Evolutionary conservation across 257 asterid genomes (phyloP), one percentile per base, ranked within the genome.

Genomic region (Lavandula angustifolia): DNA sequence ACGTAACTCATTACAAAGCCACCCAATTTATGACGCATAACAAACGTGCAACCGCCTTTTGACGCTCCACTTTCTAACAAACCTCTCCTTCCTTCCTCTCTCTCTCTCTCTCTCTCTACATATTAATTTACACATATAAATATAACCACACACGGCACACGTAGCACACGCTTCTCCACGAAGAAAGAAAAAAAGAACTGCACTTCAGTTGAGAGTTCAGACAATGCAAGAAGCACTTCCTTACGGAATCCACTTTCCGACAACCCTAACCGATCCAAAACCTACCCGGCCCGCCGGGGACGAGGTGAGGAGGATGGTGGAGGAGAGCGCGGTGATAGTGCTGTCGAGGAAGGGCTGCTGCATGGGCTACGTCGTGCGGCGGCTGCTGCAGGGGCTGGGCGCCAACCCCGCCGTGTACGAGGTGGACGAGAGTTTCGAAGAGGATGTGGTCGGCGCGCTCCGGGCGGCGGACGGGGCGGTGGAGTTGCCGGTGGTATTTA

Each of bases 331-430:
- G 14, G 71, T 67, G 67, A 35, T 68, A 4, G 75, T 68, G 12
- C 34, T 62, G 9, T 57, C 58, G 5, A 57, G 58, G 34, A 27
- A 38, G 22, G 75, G 74, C 0, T 74, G 74, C 64, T 68, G 75
- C 75, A 54, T 76, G 60, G 13, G 69, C 37, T 80, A 74, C 22
- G 95, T 86, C 22, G 75, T 77, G 10, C 72, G 78, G 58, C 74
- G 83, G 37, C 55, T 86, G 64, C 70, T 86, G 5, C 91, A 84
- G 40, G 71, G 72, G 14, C 52, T 77, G 1, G 88, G 85, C 8
- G 84, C 69, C 29, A 84, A 86, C 58, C 91, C 84, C 3, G 67
- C 82, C 17, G 82, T 74, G 40, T 76, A 72, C 53, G 88, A 84
- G 65, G 73, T 80, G 27, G 85, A 80, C 6, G 87, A 84, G 10